Evolutionary conservation across 441 rosid genomes (phyloP), one percentile per base, ranked within the genome.

Genomic region (Euphorbia celastroides): DNA sequence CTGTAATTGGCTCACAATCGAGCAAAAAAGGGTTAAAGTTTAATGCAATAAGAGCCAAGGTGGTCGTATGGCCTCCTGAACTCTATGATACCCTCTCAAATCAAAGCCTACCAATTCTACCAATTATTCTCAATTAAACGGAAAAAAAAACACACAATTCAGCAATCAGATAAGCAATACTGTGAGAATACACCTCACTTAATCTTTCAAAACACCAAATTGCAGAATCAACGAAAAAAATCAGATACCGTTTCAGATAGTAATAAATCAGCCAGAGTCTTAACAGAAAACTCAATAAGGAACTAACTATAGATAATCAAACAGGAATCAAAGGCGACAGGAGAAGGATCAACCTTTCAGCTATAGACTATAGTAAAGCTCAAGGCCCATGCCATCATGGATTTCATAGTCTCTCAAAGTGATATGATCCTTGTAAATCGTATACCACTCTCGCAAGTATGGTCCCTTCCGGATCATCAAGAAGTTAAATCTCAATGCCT

Each of bases 371-470:
- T 74, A 70, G 70, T 70, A 74, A 60, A 74, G 78, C 71, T 74
- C 78, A 34, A 74, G 74, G 60, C 78, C 78, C 78, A 74, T 74
- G 74, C 74, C 74, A 14, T 74, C 78, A 20, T 74, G 78, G 27
- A 74, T 61, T 59, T 74, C 78, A 17, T 74, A 74, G 42, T 74
- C 74, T 58, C 34, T 61, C 17, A 70, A 74, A 14, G 78, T 70
- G 22, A 74, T 74, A 51, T 70, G 74, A 50, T 70, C 78, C 38
- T 74, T 74, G 65, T 74, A 74, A 20, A 74, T 62, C 20, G 50
- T 74, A 34, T 89, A 91, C 94, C 96, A 91, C 69, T 89, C 89
- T 79, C 86, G 96, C n/a, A n/a, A n/a, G n/a, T n/a, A n/a, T n/a
- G n/a, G n/a, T n/a, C n/a, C n/a, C n/a, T n/a, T n/a, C n/a, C n/a